These are phyloP conservation scores for Chalaropsis thielavioides DNA, from an alignment of 2,329 filamentous ascomycete species.

Conservation along the genomic window DNA sequence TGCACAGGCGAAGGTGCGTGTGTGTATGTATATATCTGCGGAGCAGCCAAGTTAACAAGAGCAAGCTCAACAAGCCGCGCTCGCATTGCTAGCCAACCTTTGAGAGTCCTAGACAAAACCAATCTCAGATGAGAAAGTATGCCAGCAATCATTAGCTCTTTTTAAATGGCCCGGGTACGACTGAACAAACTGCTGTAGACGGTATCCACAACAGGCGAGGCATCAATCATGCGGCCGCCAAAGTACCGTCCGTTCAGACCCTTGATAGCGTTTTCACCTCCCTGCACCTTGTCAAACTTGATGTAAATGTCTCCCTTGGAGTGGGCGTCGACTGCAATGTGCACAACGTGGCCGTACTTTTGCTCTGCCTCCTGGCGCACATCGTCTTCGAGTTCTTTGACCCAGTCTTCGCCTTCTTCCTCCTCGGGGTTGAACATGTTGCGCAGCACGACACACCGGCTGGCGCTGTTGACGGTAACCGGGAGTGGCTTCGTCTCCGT, in stretches of 20 bases:
- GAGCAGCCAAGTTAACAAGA: neutral
- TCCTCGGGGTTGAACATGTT: conserved; percentile 90
- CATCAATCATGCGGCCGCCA: conserved; percentile 81
- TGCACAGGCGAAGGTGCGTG: neutral
- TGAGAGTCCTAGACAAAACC: conserved; percentile 12
- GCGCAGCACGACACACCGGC: conserved; percentile 81
- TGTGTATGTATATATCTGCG: neutral
- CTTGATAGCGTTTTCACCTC: conserved; percentile 94
- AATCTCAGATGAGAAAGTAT: conserved; percentile 1
- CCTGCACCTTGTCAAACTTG: conserved; percentile 92
- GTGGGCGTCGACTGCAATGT: conserved; percentile 88
- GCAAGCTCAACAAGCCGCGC: neutral
- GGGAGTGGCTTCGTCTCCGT: conserved; percentile 65
- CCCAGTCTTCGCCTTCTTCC: conserved; percentile 79
- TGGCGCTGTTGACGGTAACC: conserved; percentile 80
- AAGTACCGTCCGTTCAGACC: conserved; percentile 95
- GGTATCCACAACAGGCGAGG: conserved; percentile 90
- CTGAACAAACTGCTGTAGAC: conserved; percentile 97
- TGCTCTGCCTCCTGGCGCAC: conserved; percentile 82
- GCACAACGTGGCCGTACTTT: conserved; percentile 94
- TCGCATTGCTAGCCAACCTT: neutral
- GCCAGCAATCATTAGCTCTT: conserved; percentile 20
- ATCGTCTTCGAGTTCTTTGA: conserved; percentile 88
- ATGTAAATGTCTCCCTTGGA: conserved; percentile 94
- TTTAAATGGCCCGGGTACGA: conserved; percentile 66